Conservation (phyloP, 176 grass and related monocot species). For the Cenchrus purpureus region DNA sequence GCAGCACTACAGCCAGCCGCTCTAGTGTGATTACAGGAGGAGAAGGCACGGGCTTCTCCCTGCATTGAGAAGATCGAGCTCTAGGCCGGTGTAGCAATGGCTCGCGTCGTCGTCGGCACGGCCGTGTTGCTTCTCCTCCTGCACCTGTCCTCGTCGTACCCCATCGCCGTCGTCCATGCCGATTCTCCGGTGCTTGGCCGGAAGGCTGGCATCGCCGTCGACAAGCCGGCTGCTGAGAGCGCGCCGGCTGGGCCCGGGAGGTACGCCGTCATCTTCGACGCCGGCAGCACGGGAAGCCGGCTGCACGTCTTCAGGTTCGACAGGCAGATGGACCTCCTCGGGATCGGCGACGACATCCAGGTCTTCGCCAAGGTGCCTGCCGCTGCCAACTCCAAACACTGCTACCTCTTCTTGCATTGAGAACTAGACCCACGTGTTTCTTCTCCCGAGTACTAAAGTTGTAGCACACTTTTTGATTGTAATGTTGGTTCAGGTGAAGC, state of each 20-base stretch:
- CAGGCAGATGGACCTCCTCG: background rate
- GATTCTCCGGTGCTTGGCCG: background rate
- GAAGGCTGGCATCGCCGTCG: background rate
- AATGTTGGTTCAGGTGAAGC: conserved; percentile 35
- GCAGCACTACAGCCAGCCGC: background rate
- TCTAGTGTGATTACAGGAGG: background rate
- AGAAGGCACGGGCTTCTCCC: background rate
- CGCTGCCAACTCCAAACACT: no score
- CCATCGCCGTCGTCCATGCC: background rate
- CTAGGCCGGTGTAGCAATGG: background rate
- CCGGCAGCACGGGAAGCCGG: conserved; percentile 8
- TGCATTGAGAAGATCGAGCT: background rate
- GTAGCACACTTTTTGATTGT: background rate
- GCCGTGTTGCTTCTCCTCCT: background rate
- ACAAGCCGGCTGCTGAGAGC: background rate
- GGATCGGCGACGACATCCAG: background rate
- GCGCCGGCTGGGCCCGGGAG: background rate
- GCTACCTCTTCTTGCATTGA: no score
- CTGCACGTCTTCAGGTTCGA: conserved; percentile 20
- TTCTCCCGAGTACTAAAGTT: background rate
- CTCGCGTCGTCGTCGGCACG: background rate
- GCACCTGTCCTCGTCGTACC: background rate
- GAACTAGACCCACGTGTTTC: no score
- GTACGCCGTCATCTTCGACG: conserved; percentile 23
- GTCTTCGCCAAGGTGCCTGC: background rate